Conservation (phyloP, 2,329 filamentous ascomycete genomes). For the Acarospora socialis region DNA sequence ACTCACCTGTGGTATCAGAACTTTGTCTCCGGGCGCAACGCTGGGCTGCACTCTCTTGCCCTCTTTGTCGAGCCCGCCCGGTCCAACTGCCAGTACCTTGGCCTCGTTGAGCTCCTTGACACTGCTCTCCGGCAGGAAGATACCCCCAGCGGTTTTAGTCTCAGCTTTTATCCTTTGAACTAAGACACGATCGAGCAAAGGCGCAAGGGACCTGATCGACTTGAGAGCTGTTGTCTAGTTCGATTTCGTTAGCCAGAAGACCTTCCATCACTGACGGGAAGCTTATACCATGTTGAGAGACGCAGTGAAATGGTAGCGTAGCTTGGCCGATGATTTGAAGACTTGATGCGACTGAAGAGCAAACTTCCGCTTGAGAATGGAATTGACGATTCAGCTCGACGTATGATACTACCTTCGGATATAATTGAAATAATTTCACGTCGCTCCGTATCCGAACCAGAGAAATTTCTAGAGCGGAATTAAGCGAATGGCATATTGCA, state of each 20-base stretch:
- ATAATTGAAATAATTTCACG: no score
- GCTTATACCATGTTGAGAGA: not conserved
- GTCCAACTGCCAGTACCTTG: constrained; percentile 88
- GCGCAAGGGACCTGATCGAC: constrained; percentile 74
- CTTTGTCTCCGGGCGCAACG: constrained; percentile 72
- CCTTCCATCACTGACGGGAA: not conserved
- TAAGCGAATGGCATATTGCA: no score
- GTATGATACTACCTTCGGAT: no score
- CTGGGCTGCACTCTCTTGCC: constrained; percentile 78
- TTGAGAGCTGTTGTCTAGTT: constrained; percentile 15
- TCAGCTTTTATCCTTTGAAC: constrained; percentile 97
- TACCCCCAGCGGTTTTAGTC: constrained; percentile 87
- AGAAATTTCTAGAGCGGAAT: no score
- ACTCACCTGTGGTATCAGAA: constrained; percentile 84
- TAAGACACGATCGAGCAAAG: constrained; percentile 93
- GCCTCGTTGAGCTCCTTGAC: constrained; percentile 99
- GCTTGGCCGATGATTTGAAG: no score
- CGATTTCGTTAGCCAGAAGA: not conserved
- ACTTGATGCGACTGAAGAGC: no score
- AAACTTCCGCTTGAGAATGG: no score
- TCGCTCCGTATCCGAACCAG: no score
- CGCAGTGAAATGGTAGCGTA: no score
- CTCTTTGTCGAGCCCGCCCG: constrained; percentile 73
- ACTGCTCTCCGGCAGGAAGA: constrained; percentile 92
- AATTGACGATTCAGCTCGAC: no score